These are phyloP conservation scores for Didymella sp. DNA, from an alignment of 2,329 filamentous ascomycete species.

Conservation along the genomic window DNA sequence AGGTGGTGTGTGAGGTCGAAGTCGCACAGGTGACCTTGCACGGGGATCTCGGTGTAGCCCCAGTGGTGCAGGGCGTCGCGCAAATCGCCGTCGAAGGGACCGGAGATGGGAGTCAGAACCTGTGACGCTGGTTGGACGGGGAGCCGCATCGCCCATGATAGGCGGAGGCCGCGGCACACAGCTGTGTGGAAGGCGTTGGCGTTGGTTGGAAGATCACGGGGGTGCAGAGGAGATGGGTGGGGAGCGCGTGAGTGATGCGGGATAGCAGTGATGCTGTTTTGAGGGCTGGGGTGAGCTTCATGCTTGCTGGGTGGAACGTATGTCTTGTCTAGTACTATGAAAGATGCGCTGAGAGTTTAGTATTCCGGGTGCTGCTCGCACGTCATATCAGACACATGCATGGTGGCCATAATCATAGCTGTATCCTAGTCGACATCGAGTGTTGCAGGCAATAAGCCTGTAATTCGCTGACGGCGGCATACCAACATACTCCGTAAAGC, in stretches of 20 bases:
- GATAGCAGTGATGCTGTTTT: not conserved
- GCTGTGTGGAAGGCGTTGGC: not conserved
- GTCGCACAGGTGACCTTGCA: conserved; percentile 12
- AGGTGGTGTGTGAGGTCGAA: conserved; percentile 4
- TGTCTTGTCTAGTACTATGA: not conserved
- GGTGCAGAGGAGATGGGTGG: not conserved
- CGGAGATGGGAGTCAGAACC: conserved; percentile 13
- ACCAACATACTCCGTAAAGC: not conserved
- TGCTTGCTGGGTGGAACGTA: not conserved
- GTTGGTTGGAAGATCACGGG: not conserved
- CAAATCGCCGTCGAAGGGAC: conserved; percentile 10
- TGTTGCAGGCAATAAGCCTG: not conserved
- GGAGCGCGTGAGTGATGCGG: not conserved
- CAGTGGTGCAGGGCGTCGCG: conserved; percentile 7
- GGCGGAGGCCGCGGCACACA: conserved; percentile 11
- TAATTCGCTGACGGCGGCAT: not conserved
- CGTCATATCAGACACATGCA: not conserved
- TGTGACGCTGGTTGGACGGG: not conserved
- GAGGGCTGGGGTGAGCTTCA: not conserved
- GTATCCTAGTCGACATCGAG: not conserved
- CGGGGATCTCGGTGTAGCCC: conserved; percentile 15
- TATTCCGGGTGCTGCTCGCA: not conserved
- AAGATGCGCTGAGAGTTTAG: not conserved
- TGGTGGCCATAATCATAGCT: too few relatives aligned
- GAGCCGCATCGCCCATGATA: conserved; percentile 9